These are phyloP conservation scores for Trametes elegans DNA, from an alignment of 768 basidiomycete genomes.

Conservation along the genomic window DNA sequence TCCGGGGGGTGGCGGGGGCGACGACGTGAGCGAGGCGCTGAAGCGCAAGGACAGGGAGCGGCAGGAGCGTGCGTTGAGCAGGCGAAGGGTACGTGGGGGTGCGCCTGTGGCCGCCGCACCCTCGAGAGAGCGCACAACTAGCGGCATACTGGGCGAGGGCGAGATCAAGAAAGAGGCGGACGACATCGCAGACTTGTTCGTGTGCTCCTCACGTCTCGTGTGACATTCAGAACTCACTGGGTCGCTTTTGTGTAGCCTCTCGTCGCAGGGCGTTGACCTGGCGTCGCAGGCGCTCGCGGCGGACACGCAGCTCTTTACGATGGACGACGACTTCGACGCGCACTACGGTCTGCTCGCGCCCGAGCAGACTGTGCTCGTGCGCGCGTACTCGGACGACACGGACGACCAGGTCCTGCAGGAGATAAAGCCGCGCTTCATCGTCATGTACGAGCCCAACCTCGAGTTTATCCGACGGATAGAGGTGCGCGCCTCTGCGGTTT, in stretches of 20 bases:
- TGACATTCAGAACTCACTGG: no score
- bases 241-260: constrained; percentile 25
- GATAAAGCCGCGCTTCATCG: constrained; percentile 85
- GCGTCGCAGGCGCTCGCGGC: constrained; percentile 4
- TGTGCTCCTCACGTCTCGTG: constrained; percentile 8
- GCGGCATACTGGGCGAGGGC: constrained; percentile 13
- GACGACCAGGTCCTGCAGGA: constrained; percentile 89
- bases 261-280: constrained; percentile 19
- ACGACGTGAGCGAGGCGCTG: constrained; percentile 66
- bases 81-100: constrained; percentile 78
- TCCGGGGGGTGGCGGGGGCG: constrained; percentile 22
- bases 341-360: constrained; percentile 78
- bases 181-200: constrained; percentile 60
- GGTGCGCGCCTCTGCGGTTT: constrained; percentile 40
- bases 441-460: constrained; percentile 94
- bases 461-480: constrained; percentile 92
- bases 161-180: constrained; percentile 43
- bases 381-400: constrained; percentile 87
- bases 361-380: constrained; percentile 79
- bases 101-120: constrained; percentile 33
- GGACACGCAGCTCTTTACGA: constrained; percentile 21
- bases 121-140: neutral
- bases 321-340: constrained; percentile 63
- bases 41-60: constrained; percentile 72
- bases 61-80: constrained; percentile 55